Conservation (phyloP, 2,329 filamentous ascomycete species). For the Orbilia javanica region DNA sequence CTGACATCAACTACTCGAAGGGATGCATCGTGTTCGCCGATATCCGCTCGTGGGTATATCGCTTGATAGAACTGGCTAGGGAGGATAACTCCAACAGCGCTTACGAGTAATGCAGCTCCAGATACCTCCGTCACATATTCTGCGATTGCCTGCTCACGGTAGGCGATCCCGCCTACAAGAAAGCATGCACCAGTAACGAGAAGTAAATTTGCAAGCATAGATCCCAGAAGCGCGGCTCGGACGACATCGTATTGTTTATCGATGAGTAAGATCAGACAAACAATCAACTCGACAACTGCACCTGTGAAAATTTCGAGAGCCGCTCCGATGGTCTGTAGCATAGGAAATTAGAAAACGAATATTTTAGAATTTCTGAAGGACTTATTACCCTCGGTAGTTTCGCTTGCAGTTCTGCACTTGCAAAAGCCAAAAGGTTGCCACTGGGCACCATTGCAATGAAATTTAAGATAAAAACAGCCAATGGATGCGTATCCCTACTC, state of each 20-base stretch:
- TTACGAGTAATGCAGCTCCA: slow-evolving; percentile 49
- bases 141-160: slow-evolving; percentile 50
- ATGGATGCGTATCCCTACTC: slow-evolving; percentile 27
- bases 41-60: slow-evolving; percentile 31
- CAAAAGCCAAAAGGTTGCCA: slow-evolving; percentile 45
- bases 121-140: slow-evolving; percentile 57
- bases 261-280: slow-evolving; percentile 81
- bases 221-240: slow-evolving; percentile 84
- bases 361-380: not conserved
- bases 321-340: slow-evolving; percentile 74
- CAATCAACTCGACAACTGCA: slow-evolving; percentile 82
- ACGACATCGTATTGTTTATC: slow-evolving; percentile 76
- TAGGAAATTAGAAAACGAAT: slow-evolving; percentile 67
- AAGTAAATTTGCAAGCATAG: slow-evolving; percentile 83
- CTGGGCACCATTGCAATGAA: slow-evolving; percentile 46
- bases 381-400: slow-evolving; percentile 40
- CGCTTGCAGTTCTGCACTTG: slow-evolving; percentile 38
- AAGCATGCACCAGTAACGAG: slow-evolving; percentile 85
- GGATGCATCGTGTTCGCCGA: slow-evolving; percentile 25
- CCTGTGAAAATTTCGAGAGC: slow-evolving; percentile 76
- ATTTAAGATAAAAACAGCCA: slow-evolving; percentile 47
- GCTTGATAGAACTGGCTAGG: slow-evolving; percentile 56
- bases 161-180: slow-evolving; percentile 76
- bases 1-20: slow-evolving; percentile 43
- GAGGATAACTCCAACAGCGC: slow-evolving; percentile 50